Evolutionary conservation across 257 asterid genomes (phyloP).

Genomic region (Solanum chiquidenum): DNA sequence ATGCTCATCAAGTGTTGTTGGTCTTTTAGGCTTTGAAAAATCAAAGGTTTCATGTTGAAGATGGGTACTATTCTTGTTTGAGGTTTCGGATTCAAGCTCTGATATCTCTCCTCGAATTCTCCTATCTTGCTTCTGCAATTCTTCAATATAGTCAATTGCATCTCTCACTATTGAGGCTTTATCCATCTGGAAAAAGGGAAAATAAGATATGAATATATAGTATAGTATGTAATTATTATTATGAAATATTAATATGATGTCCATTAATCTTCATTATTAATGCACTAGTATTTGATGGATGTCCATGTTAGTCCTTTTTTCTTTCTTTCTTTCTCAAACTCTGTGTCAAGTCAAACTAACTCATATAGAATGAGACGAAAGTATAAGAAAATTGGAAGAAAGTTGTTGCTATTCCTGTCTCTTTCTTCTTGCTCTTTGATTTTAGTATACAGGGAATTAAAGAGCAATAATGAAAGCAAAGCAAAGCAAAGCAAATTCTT

Average conservation of each 20-base stretch:
- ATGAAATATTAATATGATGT: not conserved
- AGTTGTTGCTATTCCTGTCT: too few relatives aligned
- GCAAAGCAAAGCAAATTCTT: too few relatives aligned
- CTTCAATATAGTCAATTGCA: constrained; percentile 62
- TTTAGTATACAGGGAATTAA: too few relatives aligned
- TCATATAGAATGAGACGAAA: too few relatives aligned
- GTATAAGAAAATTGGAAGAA: too few relatives aligned
- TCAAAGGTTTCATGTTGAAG: not conserved
- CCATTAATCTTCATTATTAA: not conserved
- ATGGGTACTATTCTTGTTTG: not conserved
- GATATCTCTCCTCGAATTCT: constrained; percentile 39
- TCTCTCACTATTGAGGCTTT: constrained; percentile 81
- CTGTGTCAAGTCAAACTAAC: too few relatives aligned
- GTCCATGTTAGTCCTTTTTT: too few relatives aligned
- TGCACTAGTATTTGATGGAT: not conserved
- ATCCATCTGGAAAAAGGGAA: constrained; percentile 43
- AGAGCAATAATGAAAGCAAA: too few relatives aligned
- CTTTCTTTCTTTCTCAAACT: too few relatives aligned
- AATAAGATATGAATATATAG: too few relatives aligned
- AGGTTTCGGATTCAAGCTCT: constrained; percentile 34
- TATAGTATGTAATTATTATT: not conserved
- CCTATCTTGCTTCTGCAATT: constrained; percentile 48
- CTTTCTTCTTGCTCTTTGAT: too few relatives aligned
- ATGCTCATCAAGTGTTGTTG: constrained; percentile 24
- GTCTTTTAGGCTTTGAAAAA: constrained; percentile 24